Evolutionary conservation across 345 rosid species (phyloP).

Genomic region (Arabis hirsuta): DNA sequence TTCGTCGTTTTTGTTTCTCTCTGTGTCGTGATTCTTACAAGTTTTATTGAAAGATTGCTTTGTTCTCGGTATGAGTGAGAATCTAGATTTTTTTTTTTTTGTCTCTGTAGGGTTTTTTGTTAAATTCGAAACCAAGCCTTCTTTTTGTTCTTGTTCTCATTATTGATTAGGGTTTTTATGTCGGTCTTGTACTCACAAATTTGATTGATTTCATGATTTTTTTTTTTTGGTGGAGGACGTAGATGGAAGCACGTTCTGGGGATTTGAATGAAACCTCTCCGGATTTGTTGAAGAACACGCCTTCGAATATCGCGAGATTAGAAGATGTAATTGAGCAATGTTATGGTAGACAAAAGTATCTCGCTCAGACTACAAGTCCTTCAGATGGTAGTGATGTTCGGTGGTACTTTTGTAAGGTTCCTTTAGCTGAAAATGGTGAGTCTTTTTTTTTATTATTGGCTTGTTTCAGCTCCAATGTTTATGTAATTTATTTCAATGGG

Average conservation of each 20-base stretch:
- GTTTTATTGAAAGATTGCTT: background rate
- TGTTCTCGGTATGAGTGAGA: constrained; percentile 4
- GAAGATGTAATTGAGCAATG: constrained; percentile 88
- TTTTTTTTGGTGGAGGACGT: background rate
- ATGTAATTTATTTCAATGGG: background rate
- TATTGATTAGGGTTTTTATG: constrained; percentile 28
- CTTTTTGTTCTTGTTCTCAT: background rate
- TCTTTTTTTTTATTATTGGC: background rate
- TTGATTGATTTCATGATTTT: constrained; percentile 13
- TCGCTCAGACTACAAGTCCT: constrained; percentile 79
- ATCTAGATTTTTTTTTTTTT: background rate
- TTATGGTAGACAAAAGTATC: constrained; percentile 82
- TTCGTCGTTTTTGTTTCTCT: constrained; percentile 8
- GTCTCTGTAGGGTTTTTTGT: constrained; percentile 38
- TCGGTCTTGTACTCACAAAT: background rate
- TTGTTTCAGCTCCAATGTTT: background rate
- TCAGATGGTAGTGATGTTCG: constrained; percentile 92
- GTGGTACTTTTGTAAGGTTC: constrained; percentile 90
- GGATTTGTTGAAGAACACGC: constrained; percentile 89
- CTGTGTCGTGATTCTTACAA: constrained; percentile 19
- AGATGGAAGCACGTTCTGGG: constrained; percentile 52
- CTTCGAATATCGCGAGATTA: constrained; percentile 84
- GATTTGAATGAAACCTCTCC: constrained; percentile 55
- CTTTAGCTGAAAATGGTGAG: constrained; percentile 78
- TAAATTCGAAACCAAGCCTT: constrained; percentile 10